Base-by-base conservation (phyloP, 1,284 basidiomycete species). In the Trametes hirsuta region DNA sequence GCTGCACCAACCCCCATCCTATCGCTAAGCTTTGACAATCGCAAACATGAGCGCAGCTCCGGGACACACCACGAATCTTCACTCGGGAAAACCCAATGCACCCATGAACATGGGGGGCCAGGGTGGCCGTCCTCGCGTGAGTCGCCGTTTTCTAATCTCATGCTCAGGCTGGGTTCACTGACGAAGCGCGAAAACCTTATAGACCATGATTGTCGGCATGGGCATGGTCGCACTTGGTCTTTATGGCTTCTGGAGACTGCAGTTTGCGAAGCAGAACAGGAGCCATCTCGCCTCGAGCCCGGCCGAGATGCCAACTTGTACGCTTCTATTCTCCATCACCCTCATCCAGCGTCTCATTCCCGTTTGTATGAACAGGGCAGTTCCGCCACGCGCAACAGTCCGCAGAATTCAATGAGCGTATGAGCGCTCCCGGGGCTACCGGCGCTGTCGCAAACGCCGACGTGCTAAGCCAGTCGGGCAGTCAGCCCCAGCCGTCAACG, bases 291-390 rank as follows among this genome's bases (percentile, higher is more conserved):
- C 58, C 1, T 4, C 48, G 2, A 50, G 65, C 48, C 56, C 63
- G 6, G 57, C 57, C 8, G 63, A 66, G 41, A 62, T 68, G 45
- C 62, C 67, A 1, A 64, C 65, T 40, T 68, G 67, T 68, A 52
- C 10, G 67, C 55, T 6, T 18, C 34, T 12, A 2, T 22, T 5
- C 3, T 11, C 14, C 40, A 1, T 42, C 0, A 6, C 25, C 9
- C 6, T 15, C 15, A 11, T 14, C 3, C 8, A 12, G 8, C 2
- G 6, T 12, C 12, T 30, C 3, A 41, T 24, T 21, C 15, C 10
- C 24, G n/a, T 14, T 9, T 0, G n/a, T n/a, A n/a, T n/a, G n/a
- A 49, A 18, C 44, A 66, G 66, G 64, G 66, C 66, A 68, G 49
- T 55, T 59, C 52, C 66, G 63, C 21, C 66, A 66, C 45, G 65